These are phyloP conservation scores for Blastomyces emzantsi DNA, from an alignment of 2,329 filamentous ascomycete genomes.

Conservation along the genomic window DNA sequence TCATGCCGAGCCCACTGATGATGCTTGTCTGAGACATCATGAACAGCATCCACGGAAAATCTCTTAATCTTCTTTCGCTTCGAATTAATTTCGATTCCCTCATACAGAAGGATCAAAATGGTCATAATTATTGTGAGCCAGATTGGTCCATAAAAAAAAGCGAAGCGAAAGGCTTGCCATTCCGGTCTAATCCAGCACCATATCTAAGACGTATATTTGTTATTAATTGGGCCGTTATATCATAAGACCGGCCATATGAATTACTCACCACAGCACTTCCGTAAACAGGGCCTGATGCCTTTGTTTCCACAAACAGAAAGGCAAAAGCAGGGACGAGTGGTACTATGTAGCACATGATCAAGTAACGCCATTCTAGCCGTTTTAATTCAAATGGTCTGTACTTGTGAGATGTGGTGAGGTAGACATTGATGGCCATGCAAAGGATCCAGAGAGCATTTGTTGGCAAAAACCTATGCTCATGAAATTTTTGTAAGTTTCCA, in stretches of 20 bases:
- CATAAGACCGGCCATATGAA: not conserved
- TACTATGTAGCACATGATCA: conserved; percentile 61
- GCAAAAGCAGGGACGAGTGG: conserved; percentile 59
- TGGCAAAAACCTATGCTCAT: conserved; percentile 57
- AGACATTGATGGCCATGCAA: conserved; percentile 77
- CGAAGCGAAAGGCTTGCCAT: conserved; percentile 65
- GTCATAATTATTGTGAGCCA: conserved; percentile 36
- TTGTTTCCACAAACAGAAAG: conserved; percentile 55
- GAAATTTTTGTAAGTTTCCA: conserved; percentile 7
- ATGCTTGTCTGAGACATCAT: not conserved
- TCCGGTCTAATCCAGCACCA: conserved; percentile 69
- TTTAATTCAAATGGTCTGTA: conserved; percentile 58
- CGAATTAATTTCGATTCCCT: conserved; percentile 34
- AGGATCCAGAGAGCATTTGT: conserved; percentile 69
- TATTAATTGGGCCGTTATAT: not conserved
- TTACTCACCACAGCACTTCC: conserved; percentile 56
- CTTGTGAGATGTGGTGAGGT: conserved; percentile 68
- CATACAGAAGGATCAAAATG: conserved; percentile 33
- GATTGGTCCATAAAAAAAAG: conserved; percentile 56
- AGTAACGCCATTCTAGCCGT: conserved; percentile 61
- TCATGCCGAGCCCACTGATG: not conserved
- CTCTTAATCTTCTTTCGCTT: conserved; percentile 35
- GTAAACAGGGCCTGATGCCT: conserved; percentile 53
- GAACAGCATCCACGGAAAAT: not conserved
- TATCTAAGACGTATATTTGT: conserved; percentile 36